Conservation (phyloP, 2,329 filamentous ascomycete species). For the Phyllosticta paracitricarpa region DNA sequence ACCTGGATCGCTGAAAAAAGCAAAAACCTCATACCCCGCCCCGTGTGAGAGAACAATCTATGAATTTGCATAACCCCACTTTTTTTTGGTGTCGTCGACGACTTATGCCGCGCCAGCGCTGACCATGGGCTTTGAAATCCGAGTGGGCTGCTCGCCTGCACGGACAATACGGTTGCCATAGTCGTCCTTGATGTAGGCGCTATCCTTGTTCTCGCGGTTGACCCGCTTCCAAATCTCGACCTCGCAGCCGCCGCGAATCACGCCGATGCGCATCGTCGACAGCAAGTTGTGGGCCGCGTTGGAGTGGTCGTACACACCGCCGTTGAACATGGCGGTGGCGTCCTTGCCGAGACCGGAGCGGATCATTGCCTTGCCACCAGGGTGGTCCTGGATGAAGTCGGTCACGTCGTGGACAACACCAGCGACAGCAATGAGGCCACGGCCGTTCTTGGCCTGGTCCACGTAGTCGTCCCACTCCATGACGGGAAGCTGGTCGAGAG, state of each 20-base stretch:
- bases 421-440: conserved; percentile 31
- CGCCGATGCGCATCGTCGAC: conserved; percentile 33
- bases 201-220: conserved; percentile 52
- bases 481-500: conserved; percentile 33
- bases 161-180: conserved; percentile 74
- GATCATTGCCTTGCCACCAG: conserved; percentile 34
- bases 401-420: conserved; percentile 34
- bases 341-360: conserved; percentile 33
- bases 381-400: conserved; percentile 34
- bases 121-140: conserved; percentile 66
- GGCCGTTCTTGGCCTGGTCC: conserved; percentile 33
- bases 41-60: not conserved
- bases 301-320: conserved; percentile 33
- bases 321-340: conserved; percentile 35
- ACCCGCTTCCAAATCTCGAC: conserved; percentile 37
- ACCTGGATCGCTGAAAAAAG: not conserved
- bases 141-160: conserved; percentile 77
- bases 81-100: not conserved
- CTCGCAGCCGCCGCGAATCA: conserved; percentile 33
- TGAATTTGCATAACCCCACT: not conserved
- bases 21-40: not conserved
- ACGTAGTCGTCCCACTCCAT: conserved; percentile 36
- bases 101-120: conserved; percentile 74
- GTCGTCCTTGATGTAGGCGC: conserved; percentile 69
- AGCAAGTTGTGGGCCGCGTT: conserved; percentile 35